Conservation (phyloP, 148 eudicot species). For the Gaultheria prostrata region DNA sequence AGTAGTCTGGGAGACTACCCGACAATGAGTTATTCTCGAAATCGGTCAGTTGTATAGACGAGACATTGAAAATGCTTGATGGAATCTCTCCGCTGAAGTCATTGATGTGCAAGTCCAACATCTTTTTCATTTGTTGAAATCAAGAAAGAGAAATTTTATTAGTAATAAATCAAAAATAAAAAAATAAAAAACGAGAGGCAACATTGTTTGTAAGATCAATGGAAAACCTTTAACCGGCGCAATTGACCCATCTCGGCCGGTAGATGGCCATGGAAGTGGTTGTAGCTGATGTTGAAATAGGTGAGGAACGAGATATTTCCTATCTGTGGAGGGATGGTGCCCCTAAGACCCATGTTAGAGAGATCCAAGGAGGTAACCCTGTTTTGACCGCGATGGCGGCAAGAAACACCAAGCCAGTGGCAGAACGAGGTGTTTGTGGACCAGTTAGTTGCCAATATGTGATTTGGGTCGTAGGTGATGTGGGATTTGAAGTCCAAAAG, state of each 20-base stretch:
- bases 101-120: background rate
- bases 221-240: background rate
- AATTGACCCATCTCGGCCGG: conserved; percentile 1
- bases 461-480: background rate
- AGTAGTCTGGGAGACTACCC: background rate
- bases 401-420: conserved; percentile 7
- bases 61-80: background rate
- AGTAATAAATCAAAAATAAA: background rate
- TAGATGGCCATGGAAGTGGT: conserved; percentile 13
- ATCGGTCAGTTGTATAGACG: background rate
- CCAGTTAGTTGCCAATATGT: background rate
- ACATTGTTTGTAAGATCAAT: background rate
- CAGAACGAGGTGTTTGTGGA: background rate
- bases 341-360: background rate
- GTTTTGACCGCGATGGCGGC: background rate
- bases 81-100: conserved; percentile 1
- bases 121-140: background rate
- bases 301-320: conserved; percentile 13
- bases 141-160: background rate
- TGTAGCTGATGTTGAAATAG: background rate
- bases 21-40: background rate
- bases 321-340: conserved; percentile 8
- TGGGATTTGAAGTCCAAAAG: background rate
- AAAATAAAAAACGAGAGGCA: background rate
- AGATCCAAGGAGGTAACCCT: background rate